Percentiles rank a stretch among this genome's conserved stretches.
phyloP scores from a whole-genome alignment of 768 basidiomycete genomes.

The Boletus patriciae region DNA sequence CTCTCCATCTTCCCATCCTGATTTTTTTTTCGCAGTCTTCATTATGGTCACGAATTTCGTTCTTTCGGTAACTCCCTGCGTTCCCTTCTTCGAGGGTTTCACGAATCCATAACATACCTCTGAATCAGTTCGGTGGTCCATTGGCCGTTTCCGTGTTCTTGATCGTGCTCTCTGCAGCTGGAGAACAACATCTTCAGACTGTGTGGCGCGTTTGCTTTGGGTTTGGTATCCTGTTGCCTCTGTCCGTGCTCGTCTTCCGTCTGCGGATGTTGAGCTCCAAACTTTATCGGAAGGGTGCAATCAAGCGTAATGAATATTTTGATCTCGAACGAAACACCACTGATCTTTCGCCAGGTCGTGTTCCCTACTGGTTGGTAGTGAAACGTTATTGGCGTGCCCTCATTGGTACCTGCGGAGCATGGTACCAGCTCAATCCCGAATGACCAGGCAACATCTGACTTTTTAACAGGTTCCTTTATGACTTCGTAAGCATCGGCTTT shows the following conservation, averaged over 20 bases:
- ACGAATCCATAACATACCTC: not conserved
- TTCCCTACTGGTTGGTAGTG: slow-evolving; percentile 61
- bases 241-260: slow-evolving; percentile 72
- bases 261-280: slow-evolving; percentile 68
- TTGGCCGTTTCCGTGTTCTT: slow-evolving; percentile 66
- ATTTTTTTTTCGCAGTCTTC: slow-evolving; percentile 45
- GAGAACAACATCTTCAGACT: slow-evolving; percentile 57
- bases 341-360: slow-evolving; percentile 39
- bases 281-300: slow-evolving; percentile 63
- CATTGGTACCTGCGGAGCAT: slow-evolving; percentile 72
- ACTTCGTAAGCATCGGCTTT: slow-evolving; percentile 45
- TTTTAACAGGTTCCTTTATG: slow-evolving; percentile 60
- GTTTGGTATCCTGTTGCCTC: slow-evolving; percentile 58
- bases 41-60: slow-evolving; percentile 78
- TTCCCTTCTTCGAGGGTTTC: not conserved
- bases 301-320: slow-evolving; percentile 48
- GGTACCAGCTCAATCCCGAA: slow-evolving; percentile 37
- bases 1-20: not conserved
- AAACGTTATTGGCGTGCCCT: slow-evolving; percentile 66
- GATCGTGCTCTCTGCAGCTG: slow-evolving; percentile 66
- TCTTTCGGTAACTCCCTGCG: slow-evolving; percentile 46
- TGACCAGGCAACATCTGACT: slow-evolving; percentile 1
- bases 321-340: not conserved
- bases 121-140: slow-evolving; percentile 59
- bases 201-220: slow-evolving; percentile 71